A percentile compares a stretch with the other conserved stretches of the same genome.
These are phyloP conservation scores for Daldinia loculata DNA, from an alignment of 495 filamentous ascomycete genomes.

Conservation along the genomic window DNA sequence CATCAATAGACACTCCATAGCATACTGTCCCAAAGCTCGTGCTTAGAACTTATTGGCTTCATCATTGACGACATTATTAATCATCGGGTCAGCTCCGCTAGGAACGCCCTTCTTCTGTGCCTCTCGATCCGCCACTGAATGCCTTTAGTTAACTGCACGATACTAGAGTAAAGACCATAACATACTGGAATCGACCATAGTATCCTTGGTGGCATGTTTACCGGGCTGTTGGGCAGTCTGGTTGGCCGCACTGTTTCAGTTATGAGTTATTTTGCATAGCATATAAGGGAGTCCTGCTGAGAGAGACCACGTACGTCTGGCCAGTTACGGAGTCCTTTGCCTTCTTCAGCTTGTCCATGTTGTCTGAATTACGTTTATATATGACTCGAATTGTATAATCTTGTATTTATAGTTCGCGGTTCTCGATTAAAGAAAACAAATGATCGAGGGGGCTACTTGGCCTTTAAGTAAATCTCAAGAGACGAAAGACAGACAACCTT, in stretches of 20 bases:
- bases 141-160: not conserved
- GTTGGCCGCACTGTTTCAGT: slow-evolving; percentile 40
- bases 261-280: slow-evolving; percentile 12
- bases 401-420: not conserved
- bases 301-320: slow-evolving; percentile 25
- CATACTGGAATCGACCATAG: slow-evolving; percentile 26
- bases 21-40: not conserved
- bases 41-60: not conserved
- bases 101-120: not conserved
- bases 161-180: not conserved
- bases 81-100: not conserved
- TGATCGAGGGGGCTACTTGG: not conserved
- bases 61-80: not conserved
- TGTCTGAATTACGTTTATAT: not conserved
- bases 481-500: not conserved
- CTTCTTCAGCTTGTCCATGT: slow-evolving; percentile 38
- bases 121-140: not conserved
- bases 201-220: slow-evolving; percentile 44
- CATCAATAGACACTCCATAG: not conserved
- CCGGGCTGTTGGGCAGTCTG: slow-evolving; percentile 45
- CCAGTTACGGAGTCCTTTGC: slow-evolving; percentile 42
- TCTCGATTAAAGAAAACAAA: not conserved
- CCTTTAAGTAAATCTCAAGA: not conserved
- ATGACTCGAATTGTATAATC: not conserved
- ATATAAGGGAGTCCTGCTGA: not conserved